Evolutionary conservation across 306 rosid species (phyloP), one percentile per base, ranked within the genome.

Genomic region (Vicia faba): DNA sequence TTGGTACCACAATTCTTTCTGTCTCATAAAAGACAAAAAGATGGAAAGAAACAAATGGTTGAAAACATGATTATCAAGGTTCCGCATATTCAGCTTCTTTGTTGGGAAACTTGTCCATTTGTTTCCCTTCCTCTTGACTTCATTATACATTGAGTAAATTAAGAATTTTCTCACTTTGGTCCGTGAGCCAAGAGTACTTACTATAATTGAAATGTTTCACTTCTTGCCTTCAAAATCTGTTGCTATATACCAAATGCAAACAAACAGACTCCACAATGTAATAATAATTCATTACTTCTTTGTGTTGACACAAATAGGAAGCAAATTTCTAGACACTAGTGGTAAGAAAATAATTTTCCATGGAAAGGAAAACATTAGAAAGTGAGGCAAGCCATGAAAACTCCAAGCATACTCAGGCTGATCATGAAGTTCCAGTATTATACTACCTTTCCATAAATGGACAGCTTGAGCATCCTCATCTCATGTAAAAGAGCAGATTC

Each of bases 401-500:
- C 66, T 11, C 68, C 38, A 80, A 38, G 2, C 56, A 23, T 51
- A 51, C 7, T 51, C 8, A 28, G 11, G 28, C 5, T 19, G 76
- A 74, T 57, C 57, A 12, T 41, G 50, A 56, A 29, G 89, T 84
- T 28, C 49, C 78, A 11, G 86, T 89, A 23, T 64, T 89, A 29
- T 89, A 86, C 81, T 84, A 86, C 70, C 87, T 86, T 56, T 75
- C 85, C 23, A 51, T 83, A 65, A 81, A 84, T 81, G 85, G 89
- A 50, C 84, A 82, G 29, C 85, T 86, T 38, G 85, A 89, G 60
- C 89, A 89, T 67, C 96, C 96, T 35, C 96, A 89, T 84, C 85
- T 89, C 77, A 83, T 84, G 69, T 81, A 84, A n/a, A n/a, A n/a
- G n/a, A n/a, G n/a, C n/a, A n/a, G n/a, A n/a, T n/a, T n/a, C n/a